phyloP scores from a whole-genome alignment of 257 asterid species.

The Lycium barbarum region DNA sequence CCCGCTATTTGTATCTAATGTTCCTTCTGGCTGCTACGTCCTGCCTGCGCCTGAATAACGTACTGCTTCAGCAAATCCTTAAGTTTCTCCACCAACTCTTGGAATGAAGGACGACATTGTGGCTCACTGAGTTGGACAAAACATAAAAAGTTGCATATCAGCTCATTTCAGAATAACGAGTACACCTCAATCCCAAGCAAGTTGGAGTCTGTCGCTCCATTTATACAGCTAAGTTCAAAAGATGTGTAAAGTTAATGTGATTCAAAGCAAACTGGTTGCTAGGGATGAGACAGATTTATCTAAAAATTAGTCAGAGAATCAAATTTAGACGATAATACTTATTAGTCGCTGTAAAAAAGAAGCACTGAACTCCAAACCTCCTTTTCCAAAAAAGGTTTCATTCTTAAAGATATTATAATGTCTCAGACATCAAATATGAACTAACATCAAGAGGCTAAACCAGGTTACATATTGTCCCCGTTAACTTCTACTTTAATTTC shows the following conservation, averaged over 20 bases:
- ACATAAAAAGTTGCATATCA: conserved; percentile 18
- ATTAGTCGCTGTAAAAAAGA: neutral
- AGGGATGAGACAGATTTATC: neutral
- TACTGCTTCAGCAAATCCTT: conserved; percentile 65
- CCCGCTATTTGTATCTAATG: conserved; percentile 29
- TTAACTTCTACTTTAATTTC: neutral
- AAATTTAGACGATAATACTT: neutral
- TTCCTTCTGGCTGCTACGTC: conserved; percentile 60
- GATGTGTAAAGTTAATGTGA: neutral
- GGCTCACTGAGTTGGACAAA: conserved; percentile 67
- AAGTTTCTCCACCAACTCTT: conserved; percentile 77
- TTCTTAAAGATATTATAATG: neutral
- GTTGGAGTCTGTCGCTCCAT: conserved; percentile 5
- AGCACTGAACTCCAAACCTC: neutral
- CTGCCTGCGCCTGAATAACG: conserved; percentile 62
- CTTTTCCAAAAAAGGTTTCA: neutral
- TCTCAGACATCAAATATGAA: neutral
- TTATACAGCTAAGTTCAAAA: neutral
- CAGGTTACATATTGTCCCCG: neutral
- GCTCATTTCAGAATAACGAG: conserved; percentile 9
- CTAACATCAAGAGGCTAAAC: too few species aligned
- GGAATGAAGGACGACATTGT: conserved; percentile 71
- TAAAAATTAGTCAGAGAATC: neutral
- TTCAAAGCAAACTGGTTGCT: neutral
- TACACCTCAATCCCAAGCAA: neutral